Evolutionary conservation across 2,329 filamentous ascomycete genomes (phyloP).

Genomic region (Fusarium sp.): DNA sequence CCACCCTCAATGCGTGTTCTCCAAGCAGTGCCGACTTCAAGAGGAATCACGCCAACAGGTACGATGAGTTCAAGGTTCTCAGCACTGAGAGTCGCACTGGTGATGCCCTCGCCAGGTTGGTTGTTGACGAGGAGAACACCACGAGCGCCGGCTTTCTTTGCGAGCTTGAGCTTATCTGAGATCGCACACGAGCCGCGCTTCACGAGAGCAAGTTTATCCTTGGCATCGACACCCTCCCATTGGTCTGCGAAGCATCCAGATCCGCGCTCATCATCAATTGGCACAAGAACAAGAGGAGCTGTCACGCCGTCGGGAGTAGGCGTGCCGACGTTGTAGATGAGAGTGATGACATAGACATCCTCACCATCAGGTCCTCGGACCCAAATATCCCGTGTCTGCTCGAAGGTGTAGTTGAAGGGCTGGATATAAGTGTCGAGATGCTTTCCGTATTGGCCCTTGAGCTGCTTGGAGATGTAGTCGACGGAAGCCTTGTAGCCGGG

Average conservation of each 20-base stretch:
- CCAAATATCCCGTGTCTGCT: conserved; percentile 55
- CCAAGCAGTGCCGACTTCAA: conserved; percentile 54
- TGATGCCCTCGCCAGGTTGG: conserved; percentile 55
- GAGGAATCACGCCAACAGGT: conserved; percentile 53
- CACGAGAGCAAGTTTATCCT: conserved; percentile 58
- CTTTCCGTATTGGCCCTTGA: conserved; percentile 53
- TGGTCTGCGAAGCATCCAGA: conserved; percentile 57
- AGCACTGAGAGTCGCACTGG: conserved; percentile 65
- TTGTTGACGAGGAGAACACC: conserved; percentile 73
- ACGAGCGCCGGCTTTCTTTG: conserved; percentile 56
- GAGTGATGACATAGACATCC: conserved; percentile 55
- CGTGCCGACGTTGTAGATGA: conserved; percentile 62
- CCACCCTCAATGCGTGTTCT: conserved; percentile 48
- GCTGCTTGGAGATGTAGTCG: conserved; percentile 65
- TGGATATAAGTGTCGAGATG: conserved; percentile 60
- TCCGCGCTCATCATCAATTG: conserved; percentile 53
- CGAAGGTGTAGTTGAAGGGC: conserved; percentile 60
- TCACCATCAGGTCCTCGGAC: conserved; percentile 60
- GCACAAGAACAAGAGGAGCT: conserved; percentile 52
- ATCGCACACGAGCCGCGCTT: conserved; percentile 59
- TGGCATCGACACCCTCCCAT: conserved; percentile 58
- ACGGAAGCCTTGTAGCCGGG: conserved; percentile 69
- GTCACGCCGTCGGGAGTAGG: conserved; percentile 53
- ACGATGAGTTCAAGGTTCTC: conserved; percentile 52
- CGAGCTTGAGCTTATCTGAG: conserved; percentile 58